These are phyloP conservation scores for Monosporascus ibericus DNA, from an alignment of 2,329 filamentous ascomycete species.

Conservation along the genomic window DNA sequence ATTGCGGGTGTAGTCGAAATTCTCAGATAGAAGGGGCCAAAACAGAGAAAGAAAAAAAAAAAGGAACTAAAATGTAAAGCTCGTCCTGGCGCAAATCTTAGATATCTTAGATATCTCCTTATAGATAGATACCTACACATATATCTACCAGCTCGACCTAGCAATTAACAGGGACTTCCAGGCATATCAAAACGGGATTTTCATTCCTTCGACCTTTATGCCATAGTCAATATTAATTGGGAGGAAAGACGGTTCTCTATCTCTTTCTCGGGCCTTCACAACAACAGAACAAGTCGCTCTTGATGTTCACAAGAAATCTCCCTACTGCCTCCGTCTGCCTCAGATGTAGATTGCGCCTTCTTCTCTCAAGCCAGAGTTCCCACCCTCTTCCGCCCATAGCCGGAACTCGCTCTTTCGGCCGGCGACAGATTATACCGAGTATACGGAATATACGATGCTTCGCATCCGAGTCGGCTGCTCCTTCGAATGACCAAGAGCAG, in stretches of 20 bases:
- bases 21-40: too few relatives aligned
- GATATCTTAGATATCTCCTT: too few relatives aligned
- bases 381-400: conserved; percentile 8
- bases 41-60: not conserved
- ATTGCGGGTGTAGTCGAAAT: conserved; percentile 1
- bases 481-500: not conserved
- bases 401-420: conserved; percentile 6
- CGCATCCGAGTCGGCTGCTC: conserved; percentile 1
- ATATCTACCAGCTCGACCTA: too few relatives aligned
- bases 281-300: conserved; percentile 5
- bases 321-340: conserved; percentile 31
- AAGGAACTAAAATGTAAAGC: too few relatives aligned
- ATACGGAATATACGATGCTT: conserved; percentile 3
- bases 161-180: too few relatives aligned
- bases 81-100: too few relatives aligned
- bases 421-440: not conserved
- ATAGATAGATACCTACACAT: too few relatives aligned
- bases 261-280: not conserved
- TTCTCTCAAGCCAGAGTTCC: conserved; percentile 11
- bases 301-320: conserved; percentile 30
- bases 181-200: too few relatives aligned
- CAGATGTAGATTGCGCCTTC: conserved; percentile 31
- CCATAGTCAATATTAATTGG: not conserved
- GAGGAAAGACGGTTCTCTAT: not conserved
- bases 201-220: too few relatives aligned